Evolutionary conservation across 306 rosid species (phyloP).

Genomic region (Benincasa hispida): DNA sequence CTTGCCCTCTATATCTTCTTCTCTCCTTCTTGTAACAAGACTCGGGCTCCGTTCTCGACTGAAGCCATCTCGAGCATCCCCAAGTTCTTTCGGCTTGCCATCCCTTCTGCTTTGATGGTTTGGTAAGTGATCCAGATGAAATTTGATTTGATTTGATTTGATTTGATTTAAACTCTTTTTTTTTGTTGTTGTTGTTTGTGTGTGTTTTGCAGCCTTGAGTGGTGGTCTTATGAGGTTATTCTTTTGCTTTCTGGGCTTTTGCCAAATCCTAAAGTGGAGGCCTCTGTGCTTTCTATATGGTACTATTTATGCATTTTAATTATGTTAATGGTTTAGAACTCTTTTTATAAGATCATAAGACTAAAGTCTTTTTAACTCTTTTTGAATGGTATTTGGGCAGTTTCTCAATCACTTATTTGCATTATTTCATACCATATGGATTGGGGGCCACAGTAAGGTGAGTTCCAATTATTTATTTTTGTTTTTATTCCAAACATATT

Average conservation of each 20-base stretch:
- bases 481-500: not conserved
- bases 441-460: conserved; percentile 58
- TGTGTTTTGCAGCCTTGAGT: conserved; percentile 32
- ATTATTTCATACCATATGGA: conserved; percentile 38
- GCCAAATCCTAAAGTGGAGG: conserved; percentile 42
- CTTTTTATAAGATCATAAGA: not conserved
- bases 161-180: not conserved
- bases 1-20: conserved; percentile 20
- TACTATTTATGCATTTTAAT: not conserved
- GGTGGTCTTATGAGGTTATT: conserved; percentile 63
- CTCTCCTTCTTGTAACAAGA: conserved; percentile 37
- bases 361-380: not conserved
- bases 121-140: conserved; percentile 24
- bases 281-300: conserved; percentile 59
- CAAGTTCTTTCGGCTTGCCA: conserved; percentile 34
- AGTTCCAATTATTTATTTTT: not conserved
- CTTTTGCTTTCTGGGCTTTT: conserved; percentile 42
- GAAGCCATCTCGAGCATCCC: conserved; percentile 17
- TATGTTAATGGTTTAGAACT: too few relatives aligned
- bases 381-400: conserved; percentile 16
- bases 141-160: not conserved
- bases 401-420: conserved; percentile 36
- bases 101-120: conserved; percentile 55
- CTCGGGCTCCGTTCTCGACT: conserved; percentile 18
- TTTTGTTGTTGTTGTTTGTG: too few relatives aligned